Evolutionary conservation across 345 rosid species (phyloP), one percentile per base, ranked within the genome.

Genomic region (Hibiscus tridactylites): DNA sequence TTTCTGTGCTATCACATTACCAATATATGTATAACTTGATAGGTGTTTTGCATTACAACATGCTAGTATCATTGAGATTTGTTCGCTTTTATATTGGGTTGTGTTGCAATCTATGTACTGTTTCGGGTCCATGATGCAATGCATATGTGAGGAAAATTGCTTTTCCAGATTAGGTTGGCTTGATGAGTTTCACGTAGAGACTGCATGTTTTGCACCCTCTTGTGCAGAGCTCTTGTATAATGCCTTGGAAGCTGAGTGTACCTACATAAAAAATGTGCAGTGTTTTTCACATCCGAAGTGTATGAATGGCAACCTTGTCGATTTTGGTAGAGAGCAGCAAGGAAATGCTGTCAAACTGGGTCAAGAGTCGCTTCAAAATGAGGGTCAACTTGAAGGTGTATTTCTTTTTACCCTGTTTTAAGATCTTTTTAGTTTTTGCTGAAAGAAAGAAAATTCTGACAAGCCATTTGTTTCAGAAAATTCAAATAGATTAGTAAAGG

Each of bases 201-300:
- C 61, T 80, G 78, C 82, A 78, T 78, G 68, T 69, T 74, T 67
- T 82, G 62, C 78, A 70, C 69, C 47, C 71, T 71, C 61, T 74
- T 75, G 35, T 79, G 79, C 81, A 74, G 78, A 77, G 76, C 74
- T 71, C 75, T 58, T 58, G 71, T 82, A 73, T 71, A 57, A 71
- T 53, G 29, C 78, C 70, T 70, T 76, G 71, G 83, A 79, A 76
- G 75, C 79, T 79, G 81, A 73, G 76, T 52, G 73, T 77, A 77
- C 56, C 60, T 50, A 52, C 35, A 5, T 76, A 77, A 79, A 72
- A 77, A 84, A 65, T 75, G 42, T 83, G 83, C 83, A 79, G 84
- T 80, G 72, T 70, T 78, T 77, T 76, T 81, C 73, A 19, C 64
- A 71, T 42, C 21, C 44, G 54, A 61, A 73, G 49, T 15, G 39